Base-by-base conservation (phyloP, 148 eudicot species). In the Rhododendron kiyosumense region DNA sequence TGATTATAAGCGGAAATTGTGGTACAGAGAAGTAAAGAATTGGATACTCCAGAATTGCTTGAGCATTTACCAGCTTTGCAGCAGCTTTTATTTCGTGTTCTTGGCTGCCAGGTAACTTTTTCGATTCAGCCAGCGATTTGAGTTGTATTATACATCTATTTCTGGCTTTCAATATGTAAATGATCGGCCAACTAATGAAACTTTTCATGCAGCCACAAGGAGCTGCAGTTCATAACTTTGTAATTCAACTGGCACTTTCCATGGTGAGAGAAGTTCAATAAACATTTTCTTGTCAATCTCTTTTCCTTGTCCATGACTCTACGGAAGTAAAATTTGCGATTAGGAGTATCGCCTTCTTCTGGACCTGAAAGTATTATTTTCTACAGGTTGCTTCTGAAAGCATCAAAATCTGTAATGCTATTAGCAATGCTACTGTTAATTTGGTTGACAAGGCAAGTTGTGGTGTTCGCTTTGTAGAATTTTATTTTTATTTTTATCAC, bases 331-430 rank as follows among this genome's bases (percentile, higher is more conserved):
- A 59, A 6, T 46, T 74, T 78, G 59, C 18, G 30, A 11, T 18
- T 69, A 28, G 3, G 73, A 26, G 32, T 65, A n/a, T n/a, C 85
- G 24, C 30, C 84, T 45, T 75, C 61, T 73, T 85, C 32, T 34
- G 63, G 43, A 78, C 85, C 67, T 79, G 77, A 77, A 41, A 81
- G 46, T 26, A 78, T 79, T 49, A 54, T 67, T 82, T 82, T 84
- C 48, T 34, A 75, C 86, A 97, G 99, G 98, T 97, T 86, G 98
- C 98, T 89, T 84, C 98, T 59, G 99, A 97, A 89, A 97, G 99
- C 88, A 93, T 92, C 78, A 97, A 94, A 90, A 92, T 97, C 69
- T 97, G 93, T 84, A 93, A 79, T 88, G 98, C 98, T 57, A 94
- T 97, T 80, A 93, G 93, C 88, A 98, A 94, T 85, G 99, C 98